These are phyloP conservation scores for Carex parvula DNA, from an alignment of 176 grass and related monocot genomes.

Conservation along the genomic window DNA sequence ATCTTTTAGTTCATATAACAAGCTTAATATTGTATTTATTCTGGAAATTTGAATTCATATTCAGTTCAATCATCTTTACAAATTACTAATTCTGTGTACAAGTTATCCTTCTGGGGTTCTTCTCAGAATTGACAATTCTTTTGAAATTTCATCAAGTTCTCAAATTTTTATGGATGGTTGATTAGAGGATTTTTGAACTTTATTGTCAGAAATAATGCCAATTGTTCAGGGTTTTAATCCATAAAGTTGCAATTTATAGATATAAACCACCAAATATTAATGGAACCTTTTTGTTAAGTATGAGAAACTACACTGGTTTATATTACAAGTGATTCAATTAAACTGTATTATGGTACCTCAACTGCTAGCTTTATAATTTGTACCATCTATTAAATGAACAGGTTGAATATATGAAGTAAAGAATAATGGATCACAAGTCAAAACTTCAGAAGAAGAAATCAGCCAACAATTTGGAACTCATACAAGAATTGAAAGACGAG, in stretches of 20 bases:
- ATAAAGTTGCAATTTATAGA: not conserved
- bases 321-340: not conserved
- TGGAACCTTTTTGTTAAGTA: not conserved
- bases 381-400: not conserved
- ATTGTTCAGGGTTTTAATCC: not conserved
- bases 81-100: not conserved
- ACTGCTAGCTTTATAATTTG: not conserved
- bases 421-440: not conserved
- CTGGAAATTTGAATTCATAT: not conserved
- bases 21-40: not conserved
- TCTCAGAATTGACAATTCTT: not conserved
- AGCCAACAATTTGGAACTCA: not conserved
- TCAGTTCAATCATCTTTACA: not conserved
- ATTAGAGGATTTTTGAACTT: not conserved
- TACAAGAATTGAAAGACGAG: constrained; percentile 35
- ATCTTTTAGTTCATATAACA: not conserved
- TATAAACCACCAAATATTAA: not conserved
- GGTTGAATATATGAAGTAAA: constrained; percentile 13
- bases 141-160: not conserved
- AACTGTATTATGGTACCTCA: not conserved
- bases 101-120: not conserved
- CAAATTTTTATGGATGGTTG: not conserved
- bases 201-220: not conserved
- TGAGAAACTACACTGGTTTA: not conserved
- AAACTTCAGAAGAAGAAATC: not conserved